phyloP scores from a whole-genome alignment of 306 rosid species.

The Lablab purpureus region DNA sequence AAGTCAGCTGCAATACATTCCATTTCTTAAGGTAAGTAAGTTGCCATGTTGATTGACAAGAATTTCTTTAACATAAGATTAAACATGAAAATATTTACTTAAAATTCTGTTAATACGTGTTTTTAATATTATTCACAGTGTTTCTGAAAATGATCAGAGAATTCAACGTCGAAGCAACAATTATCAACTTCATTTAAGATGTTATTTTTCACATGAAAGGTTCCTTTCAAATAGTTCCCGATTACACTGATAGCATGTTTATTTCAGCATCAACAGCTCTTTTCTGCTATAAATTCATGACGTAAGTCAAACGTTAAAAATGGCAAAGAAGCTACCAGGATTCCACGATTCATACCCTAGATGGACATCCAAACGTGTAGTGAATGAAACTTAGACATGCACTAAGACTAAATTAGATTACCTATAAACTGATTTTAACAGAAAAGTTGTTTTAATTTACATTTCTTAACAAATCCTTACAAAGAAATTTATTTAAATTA shows the following conservation, averaged over 20 bases:
- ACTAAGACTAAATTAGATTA: background rate
- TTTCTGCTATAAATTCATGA: background rate
- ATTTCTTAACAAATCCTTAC: too few species aligned
- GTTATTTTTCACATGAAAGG: background rate
- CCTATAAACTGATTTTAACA: background rate
- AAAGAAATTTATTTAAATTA: too few species aligned
- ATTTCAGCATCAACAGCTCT: background rate
- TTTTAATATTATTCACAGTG: too few species aligned
- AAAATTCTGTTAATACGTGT: background rate
- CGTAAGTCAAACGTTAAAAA: background rate
- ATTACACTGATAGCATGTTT: background rate
- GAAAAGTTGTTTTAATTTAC: background rate
- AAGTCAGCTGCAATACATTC: slow-evolving; percentile 7
- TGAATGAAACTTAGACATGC: background rate
- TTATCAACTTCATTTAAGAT: background rate
- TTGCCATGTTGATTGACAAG: too few species aligned
- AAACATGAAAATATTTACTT: background rate
- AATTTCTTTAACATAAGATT: background rate
- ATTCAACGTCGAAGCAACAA: background rate
- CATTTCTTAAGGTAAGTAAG: background rate
- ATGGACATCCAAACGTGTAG: background rate
- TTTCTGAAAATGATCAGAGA: too few species aligned
- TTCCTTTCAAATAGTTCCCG: background rate
- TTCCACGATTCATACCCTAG: background rate
- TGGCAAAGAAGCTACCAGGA: too few species aligned